A percentile compares a stretch with the other conserved stretches of the same genome.
Evolutionary conservation across 2,329 filamentous ascomycete genomes (phyloP).

Genomic region (Xylaria sp.): DNA sequence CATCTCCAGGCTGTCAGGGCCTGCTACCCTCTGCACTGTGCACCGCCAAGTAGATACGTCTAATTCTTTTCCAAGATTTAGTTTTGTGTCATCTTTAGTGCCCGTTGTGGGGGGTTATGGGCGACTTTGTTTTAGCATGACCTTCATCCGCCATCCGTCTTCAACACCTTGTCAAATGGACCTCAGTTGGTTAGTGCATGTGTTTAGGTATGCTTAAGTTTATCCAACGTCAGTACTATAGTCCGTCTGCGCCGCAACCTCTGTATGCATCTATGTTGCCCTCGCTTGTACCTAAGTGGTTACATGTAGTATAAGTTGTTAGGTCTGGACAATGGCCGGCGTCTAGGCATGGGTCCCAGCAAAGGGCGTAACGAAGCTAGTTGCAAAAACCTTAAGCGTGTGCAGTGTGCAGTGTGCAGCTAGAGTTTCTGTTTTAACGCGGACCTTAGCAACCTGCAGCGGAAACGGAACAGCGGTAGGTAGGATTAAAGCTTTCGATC

Average conservation of each 20-base stretch:
- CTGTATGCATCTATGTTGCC: no score
- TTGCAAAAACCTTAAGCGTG: no score
- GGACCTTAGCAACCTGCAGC: neutral
- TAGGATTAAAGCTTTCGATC: slow-evolving; percentile 23
- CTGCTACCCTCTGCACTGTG: neutral
- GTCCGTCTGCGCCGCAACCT: no score
- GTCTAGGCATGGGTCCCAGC: no score
- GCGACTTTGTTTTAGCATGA: slow-evolving; percentile 17
- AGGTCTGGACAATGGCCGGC: no score
- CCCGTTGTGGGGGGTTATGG: slow-evolving; percentile 31
- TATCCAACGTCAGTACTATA: no score
- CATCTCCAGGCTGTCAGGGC: neutral
- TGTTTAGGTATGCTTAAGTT: neutral
- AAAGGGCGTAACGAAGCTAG: no score
- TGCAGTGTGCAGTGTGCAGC: no score
- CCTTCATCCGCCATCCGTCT: neutral
- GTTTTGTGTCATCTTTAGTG: slow-evolving; percentile 26
- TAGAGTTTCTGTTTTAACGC: neutral
- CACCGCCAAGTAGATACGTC: neutral
- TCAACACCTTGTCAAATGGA: neutral
- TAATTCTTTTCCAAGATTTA: slow-evolving; percentile 9
- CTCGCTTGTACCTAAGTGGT: no score
- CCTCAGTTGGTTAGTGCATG: neutral
- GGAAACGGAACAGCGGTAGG: slow-evolving; percentile 6
- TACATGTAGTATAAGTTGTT: no score